A percentile compares a stretch with the other conserved stretches of the same genome.
These are phyloP conservation scores for Phlyctochytrium arcticum DNA, from an alignment of 192 early-diverging fungal genomes.

Conservation along the genomic window DNA sequence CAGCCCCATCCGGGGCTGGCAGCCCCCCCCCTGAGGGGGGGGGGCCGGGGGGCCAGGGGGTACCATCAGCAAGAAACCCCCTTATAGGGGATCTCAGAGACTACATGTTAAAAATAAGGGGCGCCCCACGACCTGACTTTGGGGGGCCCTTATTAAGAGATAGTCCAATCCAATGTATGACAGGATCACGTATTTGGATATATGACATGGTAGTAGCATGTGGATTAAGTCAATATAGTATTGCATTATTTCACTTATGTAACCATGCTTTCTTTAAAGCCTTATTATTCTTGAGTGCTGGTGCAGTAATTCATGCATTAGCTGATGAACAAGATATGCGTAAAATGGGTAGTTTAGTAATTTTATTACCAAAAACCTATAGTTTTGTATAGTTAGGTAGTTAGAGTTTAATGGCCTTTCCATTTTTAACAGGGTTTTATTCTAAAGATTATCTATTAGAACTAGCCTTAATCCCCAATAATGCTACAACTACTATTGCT, in stretches of 20 bases:
- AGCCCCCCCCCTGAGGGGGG: too few species aligned
- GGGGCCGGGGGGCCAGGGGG: too few species aligned
- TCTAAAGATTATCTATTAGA: constrained; percentile 52
- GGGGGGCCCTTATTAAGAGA: too few species aligned
- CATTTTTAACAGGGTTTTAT: constrained; percentile 56
- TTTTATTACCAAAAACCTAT: constrained; percentile 59
- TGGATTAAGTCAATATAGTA: constrained; percentile 45
- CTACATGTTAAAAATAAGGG: too few species aligned
- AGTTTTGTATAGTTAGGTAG: constrained; percentile 63
- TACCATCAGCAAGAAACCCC: too few species aligned
- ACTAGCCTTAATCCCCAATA: constrained; percentile 29
- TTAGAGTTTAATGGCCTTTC: constrained; percentile 66
- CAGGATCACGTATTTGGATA: too few species aligned
- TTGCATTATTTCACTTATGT: constrained; percentile 35
- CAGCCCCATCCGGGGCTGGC: too few species aligned
- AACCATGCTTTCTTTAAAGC: constrained; percentile 45
- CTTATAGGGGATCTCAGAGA: too few species aligned
- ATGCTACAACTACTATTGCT: constrained; percentile 22
- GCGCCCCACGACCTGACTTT: too few species aligned
- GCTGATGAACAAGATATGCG: constrained; percentile 38
- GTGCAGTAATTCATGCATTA: constrained; percentile 40
- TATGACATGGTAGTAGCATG: constrained; percentile 40
- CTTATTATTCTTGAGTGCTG: constrained; percentile 44
- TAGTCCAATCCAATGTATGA: too few species aligned
- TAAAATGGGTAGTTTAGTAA: constrained; percentile 58